Base-by-base conservation (phyloP, 2,329 filamentous ascomycete species). In the Exophiala alcalophila region DNA sequence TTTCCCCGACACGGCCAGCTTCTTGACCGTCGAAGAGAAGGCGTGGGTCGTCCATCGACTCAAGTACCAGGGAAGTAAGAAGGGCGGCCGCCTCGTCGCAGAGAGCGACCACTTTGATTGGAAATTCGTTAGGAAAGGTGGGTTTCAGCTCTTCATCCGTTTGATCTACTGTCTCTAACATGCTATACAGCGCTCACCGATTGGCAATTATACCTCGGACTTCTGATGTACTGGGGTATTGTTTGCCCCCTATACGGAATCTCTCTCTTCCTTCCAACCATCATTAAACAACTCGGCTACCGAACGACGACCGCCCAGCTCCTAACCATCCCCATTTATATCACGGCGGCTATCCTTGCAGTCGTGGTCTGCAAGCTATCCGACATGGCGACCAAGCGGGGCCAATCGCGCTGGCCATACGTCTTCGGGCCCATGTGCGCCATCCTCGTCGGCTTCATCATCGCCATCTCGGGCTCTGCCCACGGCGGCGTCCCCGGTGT, bases 361-460 rank as follows among this genome's bases (percentile, higher is more conserved):
- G 56, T 70, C 4, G 31, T 50, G 4, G 66, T 71, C 0, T 78
- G 78, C 0, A 80, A 71, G 50, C 53, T 78, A 66, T 80, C 80
- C 0, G 80, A 83, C 52, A 65, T 67, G 4, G 62, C 69, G 1
- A 73, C 74, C 18, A 74, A 75, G 56, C 43, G 53, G 3, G 49
- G 44, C 2, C 39, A 43, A 5, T 49, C 44, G 7, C 59, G 65
- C 20, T 67, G 63, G n/a, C 76, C 76, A 0, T 82, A 79, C 46
- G 71, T 83, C 34, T 60, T 81, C 9, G 61, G 65, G 10, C 73
- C 72, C 58, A 67, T 81, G 55, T 60, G 65, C 12, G 54, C 73
- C 38, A 78, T 80, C 60, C 62, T 75, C 2, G 62, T 77, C 2
- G 80, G 80, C 0, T 82, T 78, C 44, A 65, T 76, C 18, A 75